Evolutionary conservation across 768 basidiomycete species (phyloP).

Genomic region (Lactarius hengduanensis): DNA sequence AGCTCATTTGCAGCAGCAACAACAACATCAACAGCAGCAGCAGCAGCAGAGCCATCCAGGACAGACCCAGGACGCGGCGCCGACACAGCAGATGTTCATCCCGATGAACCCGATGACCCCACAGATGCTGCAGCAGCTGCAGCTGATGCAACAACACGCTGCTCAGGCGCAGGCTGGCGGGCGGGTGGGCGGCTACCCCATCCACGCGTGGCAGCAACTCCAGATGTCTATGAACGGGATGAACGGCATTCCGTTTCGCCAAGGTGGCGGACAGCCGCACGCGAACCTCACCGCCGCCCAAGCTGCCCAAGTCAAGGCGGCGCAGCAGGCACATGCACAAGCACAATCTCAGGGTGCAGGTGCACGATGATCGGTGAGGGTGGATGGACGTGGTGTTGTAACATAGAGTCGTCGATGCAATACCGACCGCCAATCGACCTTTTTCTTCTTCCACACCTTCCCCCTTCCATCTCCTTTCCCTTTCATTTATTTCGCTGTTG

Average conservation of each 20-base stretch:
- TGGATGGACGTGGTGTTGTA: background rate
- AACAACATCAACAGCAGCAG: slow-evolving; percentile 29
- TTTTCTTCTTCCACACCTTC: background rate
- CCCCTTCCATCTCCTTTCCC: background rate
- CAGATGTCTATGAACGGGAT: slow-evolving; percentile 5
- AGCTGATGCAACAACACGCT: slow-evolving; percentile 24
- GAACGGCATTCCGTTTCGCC: slow-evolving; percentile 10
- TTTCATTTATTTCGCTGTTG: background rate
- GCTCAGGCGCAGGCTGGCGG: slow-evolving; percentile 25
- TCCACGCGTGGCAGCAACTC: background rate
- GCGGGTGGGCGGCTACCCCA: slow-evolving; percentile 5
- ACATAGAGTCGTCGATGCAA: background rate
- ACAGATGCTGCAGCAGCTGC: slow-evolving; percentile 22
- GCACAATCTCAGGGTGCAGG: slow-evolving; percentile 27
- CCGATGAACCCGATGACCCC: slow-evolving; percentile 29
- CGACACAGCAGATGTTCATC: slow-evolving; percentile 29
- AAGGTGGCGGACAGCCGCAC: slow-evolving; percentile 6
- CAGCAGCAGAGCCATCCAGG: slow-evolving; percentile 25
- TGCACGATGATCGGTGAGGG: slow-evolving; percentile 9
- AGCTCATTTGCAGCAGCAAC: slow-evolving; percentile 16
- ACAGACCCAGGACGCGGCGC: slow-evolving; percentile 30
- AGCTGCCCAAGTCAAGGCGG: slow-evolving; percentile 11
- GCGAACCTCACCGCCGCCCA: background rate
- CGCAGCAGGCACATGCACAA: slow-evolving; percentile 19
- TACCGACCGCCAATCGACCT: background rate